Evolutionary conservation across 2,329 filamentous ascomycete genomes (phyloP).

Genomic region (Aureobasidium mangrovei): DNA sequence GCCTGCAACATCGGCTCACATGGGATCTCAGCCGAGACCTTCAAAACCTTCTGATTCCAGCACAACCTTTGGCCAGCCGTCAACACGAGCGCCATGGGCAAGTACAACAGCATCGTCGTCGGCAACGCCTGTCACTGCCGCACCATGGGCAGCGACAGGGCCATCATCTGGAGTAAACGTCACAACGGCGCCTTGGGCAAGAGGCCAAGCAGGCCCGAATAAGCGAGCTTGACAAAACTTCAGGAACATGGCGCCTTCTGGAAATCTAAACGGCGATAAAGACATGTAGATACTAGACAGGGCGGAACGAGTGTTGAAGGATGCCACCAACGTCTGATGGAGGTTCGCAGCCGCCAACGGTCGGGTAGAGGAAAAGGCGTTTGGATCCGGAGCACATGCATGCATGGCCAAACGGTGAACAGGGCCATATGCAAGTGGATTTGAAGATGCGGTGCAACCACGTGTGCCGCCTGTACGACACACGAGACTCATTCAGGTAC

Average conservation of each 20-base stretch:
- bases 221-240: background rate
- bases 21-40: conserved; percentile 24
- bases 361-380: background rate
- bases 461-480: background rate
- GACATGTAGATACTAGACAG: background rate
- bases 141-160: conserved; percentile 19
- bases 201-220: background rate
- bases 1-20: conserved; percentile 20
- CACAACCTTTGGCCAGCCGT: conserved; percentile 5
- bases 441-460: background rate
- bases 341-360: conserved; percentile 1
- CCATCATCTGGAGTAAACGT: conserved; percentile 5
- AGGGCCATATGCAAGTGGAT: background rate
- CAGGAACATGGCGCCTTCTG: background rate
- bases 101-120: conserved; percentile 12
- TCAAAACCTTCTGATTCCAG: background rate
- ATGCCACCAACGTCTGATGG: background rate
- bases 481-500: background rate
- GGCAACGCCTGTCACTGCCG: conserved; percentile 15
- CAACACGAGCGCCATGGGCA: conserved; percentile 22
- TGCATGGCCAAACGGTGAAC: conserved; percentile 8
- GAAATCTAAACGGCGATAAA: background rate
- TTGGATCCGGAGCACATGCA: background rate
- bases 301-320: background rate
- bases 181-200: conserved; percentile 7